Evolutionary conservation across 2,329 filamentous ascomycete species (phyloP), one percentile per base, ranked within the genome.

Genomic region (Mariannaea elegans): DNA sequence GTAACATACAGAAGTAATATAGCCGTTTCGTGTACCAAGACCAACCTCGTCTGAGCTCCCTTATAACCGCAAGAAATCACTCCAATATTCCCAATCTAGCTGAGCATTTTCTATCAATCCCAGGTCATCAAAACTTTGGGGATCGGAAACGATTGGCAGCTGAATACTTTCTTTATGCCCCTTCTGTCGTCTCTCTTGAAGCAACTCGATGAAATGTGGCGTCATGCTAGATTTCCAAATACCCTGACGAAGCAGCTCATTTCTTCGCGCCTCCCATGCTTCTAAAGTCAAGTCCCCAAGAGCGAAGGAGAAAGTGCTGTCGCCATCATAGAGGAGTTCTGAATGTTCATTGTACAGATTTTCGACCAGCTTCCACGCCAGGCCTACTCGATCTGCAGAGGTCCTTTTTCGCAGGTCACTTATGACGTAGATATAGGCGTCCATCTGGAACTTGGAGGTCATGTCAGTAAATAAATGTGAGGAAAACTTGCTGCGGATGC

Each of bases 371-470:
- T 42, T 62, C 74, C 74, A 76, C 0, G 72, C 72, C 8, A 62
- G 9, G 0, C 19, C 58, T 0, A 75, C 66, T 6, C 59, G 58
- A 0, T 61, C 51, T 0, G 68, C 68, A 0, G 52, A 59, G 1
- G n/a, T 44, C 2, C 73, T 61, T 2, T 41, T 29, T 3, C 71
- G 67, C 8, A 76, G 58, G 1, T 75, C 72, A n/a, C 72, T 74
- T 0, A 74, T 50, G 0, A 75, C 61, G 7, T 73, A 75, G 7
- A 76, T 70, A 18, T 67, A 71, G 1, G 72, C 72, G 10, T 76
- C 73, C n/a, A 75, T 56, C 4, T 72, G 65, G 3, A 61, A 58
- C 18, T 65, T 70, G 7, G 66, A 58, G 1, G 68, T 71, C 21
- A 73, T 45, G 10, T 76, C 71, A 1, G 67, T 65, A 16, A 73